These are phyloP conservation scores for Aspergillus campestris DNA, from an alignment of 495 filamentous ascomycete species.

Conservation along the genomic window DNA sequence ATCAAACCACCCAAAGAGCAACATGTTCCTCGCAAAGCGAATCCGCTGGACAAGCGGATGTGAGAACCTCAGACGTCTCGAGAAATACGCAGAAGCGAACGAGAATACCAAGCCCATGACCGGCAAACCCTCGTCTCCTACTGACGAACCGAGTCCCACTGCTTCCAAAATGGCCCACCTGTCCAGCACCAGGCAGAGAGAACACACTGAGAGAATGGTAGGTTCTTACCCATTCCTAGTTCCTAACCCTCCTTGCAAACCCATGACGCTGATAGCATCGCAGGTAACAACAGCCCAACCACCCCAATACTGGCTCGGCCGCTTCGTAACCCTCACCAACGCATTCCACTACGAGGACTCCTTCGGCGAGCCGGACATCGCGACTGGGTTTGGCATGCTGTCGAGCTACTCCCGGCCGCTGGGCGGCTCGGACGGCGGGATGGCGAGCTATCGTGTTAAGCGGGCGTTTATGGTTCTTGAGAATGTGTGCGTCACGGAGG, in stretches of 20 bases:
- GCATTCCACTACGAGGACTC: slow-evolving; percentile 41
- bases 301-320: slow-evolving; percentile 46
- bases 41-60: slow-evolving; percentile 4
- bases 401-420: slow-evolving; percentile 16
- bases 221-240: neutral
- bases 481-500: slow-evolving; percentile 37
- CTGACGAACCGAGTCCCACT: neutral
- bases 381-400: slow-evolving; percentile 14
- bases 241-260: neutral
- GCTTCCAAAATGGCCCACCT: neutral
- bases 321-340: slow-evolving; percentile 46
- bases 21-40: neutral
- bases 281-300: slow-evolving; percentile 14
- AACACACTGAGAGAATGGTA: slow-evolving; percentile 11
- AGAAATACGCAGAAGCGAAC: neutral
- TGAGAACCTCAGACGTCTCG: neutral
- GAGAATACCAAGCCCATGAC: neutral
- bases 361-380: slow-evolving; percentile 16
- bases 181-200: slow-evolving; percentile 1
- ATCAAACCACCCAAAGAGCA: neutral
- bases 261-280: neutral
- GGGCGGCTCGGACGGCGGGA: slow-evolving; percentile 7
- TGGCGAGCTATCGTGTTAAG: slow-evolving; percentile 23
- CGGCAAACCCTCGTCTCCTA: neutral
- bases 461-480: slow-evolving; percentile 43